Conservation (phyloP, 352 stramenopile genomes). For the Phytophthora parvispora region DNA sequence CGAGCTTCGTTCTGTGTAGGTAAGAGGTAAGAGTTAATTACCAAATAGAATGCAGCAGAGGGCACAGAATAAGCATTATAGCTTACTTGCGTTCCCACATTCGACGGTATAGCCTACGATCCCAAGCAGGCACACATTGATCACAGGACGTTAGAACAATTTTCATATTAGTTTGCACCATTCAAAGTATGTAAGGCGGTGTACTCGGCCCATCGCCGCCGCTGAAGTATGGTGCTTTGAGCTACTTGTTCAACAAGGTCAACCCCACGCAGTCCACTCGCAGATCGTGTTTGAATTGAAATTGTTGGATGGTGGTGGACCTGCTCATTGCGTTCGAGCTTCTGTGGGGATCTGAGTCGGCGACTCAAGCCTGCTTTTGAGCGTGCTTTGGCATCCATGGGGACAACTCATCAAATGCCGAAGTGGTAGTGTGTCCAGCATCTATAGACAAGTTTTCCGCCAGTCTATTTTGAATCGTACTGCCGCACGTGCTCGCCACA, state of each 20-base stretch:
- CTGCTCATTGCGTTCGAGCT: not conserved
- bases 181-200: not conserved
- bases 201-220: slow-evolving; percentile 69
- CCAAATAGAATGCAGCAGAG: not conserved
- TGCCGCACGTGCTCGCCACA: slow-evolving; percentile 5
- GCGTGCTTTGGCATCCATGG: slow-evolving; percentile 17
- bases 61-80: not conserved
- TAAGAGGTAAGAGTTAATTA: not conserved
- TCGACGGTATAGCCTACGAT: slow-evolving; percentile 55
- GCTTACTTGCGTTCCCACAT: slow-evolving; percentile 71
- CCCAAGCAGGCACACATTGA: not conserved
- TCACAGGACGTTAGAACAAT: not conserved
- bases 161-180: not conserved
- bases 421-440: not conserved
- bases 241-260: slow-evolving; percentile 69
- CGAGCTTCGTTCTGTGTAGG: slow-evolving; percentile 50
- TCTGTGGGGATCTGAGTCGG: slow-evolving; percentile 3
- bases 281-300: slow-evolving; percentile 16
- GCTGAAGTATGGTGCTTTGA: slow-evolving; percentile 55
- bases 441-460: not conserved
- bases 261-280: slow-evolving; percentile 38
- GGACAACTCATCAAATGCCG: not conserved
- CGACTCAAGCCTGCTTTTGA: slow-evolving; percentile 1
- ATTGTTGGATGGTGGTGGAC: slow-evolving; percentile 5
- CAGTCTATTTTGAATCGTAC: slow-evolving; percentile 26